Conservation (phyloP, 306 rosid genomes). For the Alnus glutinosa region DNA sequence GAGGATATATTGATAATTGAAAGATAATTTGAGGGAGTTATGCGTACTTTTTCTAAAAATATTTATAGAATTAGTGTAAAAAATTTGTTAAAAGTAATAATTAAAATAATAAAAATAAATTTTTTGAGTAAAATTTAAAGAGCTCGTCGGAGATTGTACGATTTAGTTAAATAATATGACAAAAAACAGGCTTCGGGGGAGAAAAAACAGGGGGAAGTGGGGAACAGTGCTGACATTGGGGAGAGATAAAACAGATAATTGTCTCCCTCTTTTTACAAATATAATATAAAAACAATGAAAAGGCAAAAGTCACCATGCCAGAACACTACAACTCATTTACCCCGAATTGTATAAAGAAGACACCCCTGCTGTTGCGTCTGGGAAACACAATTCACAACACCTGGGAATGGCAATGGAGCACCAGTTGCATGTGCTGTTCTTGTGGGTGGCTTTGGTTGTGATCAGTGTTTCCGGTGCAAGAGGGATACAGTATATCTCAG, state of each 20-base stretch:
- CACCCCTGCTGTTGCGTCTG: constrained; percentile 10
- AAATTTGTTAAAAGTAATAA: no score
- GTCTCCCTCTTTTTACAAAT: background rate
- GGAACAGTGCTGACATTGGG: no score
- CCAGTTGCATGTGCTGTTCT: constrained; percentile 25
- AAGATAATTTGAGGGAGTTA: no score
- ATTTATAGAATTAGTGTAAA: no score
- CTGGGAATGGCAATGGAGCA: constrained; percentile 34
- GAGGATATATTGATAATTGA: no score
- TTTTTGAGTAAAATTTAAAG: no score
- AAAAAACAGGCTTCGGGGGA: background rate
- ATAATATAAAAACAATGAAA: background rate
- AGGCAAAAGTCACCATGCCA: background rate
- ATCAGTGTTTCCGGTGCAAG: constrained; percentile 22
- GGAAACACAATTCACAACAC: background rate
- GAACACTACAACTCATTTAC: background rate
- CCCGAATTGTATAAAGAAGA: constrained; percentile 23
- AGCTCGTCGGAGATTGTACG: no score
- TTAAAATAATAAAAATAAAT: no score
- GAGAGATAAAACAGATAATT: background rate
- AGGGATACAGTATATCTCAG: constrained; percentile 38
- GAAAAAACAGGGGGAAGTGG: background rate
- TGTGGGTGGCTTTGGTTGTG: constrained; percentile 33
- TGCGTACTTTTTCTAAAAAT: no score
- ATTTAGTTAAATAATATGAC: no score